phyloP scores from a whole-genome alignment of 345 rosid genomes.

The Gossypium herbaceum region DNA sequence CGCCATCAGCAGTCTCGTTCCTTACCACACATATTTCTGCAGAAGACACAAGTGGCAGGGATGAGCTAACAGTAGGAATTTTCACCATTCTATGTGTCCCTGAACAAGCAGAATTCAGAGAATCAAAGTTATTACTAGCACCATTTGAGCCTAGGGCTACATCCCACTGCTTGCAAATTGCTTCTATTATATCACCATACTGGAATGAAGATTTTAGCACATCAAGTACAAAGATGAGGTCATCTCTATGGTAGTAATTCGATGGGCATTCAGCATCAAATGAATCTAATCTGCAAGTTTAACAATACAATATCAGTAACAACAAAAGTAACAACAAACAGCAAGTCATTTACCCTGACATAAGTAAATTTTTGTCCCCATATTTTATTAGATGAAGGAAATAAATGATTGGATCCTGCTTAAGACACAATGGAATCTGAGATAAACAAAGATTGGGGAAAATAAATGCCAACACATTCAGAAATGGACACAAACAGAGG shows the following conservation, averaged over 20 bases:
- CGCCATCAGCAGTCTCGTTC: constrained; percentile 32
- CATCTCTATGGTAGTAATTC: constrained; percentile 62
- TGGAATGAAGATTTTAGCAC: constrained; percentile 54
- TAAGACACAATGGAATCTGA: background rate
- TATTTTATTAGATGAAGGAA: background rate
- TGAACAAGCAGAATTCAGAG: constrained; percentile 30
- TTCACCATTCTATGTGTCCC: constrained; percentile 29
- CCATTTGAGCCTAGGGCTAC: constrained; percentile 35
- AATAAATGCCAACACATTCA: constrained; percentile 1
- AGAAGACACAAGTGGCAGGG: constrained; percentile 21
- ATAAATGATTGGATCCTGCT: background rate
- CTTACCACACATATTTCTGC: constrained; percentile 23
- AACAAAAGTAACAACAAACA: background rate
- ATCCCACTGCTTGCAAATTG: constrained; percentile 63
- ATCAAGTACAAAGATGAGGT: constrained; percentile 53
- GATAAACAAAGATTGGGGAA: background rate
- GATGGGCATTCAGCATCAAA: constrained; percentile 38
- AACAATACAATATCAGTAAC: constrained; percentile 20
- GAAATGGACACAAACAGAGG: background rate
- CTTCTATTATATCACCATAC: constrained; percentile 51
- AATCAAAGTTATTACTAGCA: constrained; percentile 33
- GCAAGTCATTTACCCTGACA: background rate
- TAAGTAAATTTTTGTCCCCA: background rate
- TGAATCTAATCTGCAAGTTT: constrained; percentile 72
- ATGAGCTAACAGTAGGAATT: constrained; percentile 26